Percentiles rank a stretch among this genome's conserved stretches.
Conservation (phyloP, 2,329 filamentous ascomycete species). For the Penicillium sp. region DNA sequence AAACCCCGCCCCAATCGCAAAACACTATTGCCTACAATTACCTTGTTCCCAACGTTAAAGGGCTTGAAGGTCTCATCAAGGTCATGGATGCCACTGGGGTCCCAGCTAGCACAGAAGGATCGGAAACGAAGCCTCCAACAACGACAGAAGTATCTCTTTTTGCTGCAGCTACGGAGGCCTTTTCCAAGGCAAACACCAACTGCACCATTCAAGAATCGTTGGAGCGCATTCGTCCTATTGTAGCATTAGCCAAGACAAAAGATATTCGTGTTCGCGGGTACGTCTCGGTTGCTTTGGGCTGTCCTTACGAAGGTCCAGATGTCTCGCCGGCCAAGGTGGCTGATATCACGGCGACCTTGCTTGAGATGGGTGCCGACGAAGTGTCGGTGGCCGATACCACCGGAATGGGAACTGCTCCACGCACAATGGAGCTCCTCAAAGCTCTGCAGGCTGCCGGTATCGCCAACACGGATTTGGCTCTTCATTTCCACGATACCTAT, state of each 20-base stretch:
- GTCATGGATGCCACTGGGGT: conserved; percentile 51
- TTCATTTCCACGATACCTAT: conserved; percentile 72
- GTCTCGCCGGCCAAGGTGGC: conserved; percentile 65
- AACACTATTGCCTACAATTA: conserved; percentile 67
- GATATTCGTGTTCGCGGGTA: conserved; percentile 66
- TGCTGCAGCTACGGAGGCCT: conserved; percentile 67
- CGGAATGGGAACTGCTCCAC: conserved; percentile 69
- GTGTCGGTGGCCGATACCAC: conserved; percentile 70
- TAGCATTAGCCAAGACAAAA: conserved; percentile 59
- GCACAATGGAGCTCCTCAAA: conserved; percentile 62
- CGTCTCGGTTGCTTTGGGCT: conserved; percentile 68
- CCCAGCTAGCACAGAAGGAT: conserved; percentile 35
- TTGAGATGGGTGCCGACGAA: conserved; percentile 70
- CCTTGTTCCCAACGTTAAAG: conserved; percentile 67
- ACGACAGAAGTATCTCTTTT: conserved; percentile 66
- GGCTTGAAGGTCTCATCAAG: conserved; percentile 63
- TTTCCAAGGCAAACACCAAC: conserved; percentile 70
- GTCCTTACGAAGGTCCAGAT: conserved; percentile 69
- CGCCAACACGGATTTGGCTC: conserved; percentile 62
- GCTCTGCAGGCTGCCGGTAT: conserved; percentile 65
- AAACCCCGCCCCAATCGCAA: conserved; percentile 54
- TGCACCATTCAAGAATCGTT: conserved; percentile 67
- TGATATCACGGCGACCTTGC: conserved; percentile 62
- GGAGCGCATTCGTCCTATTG: conserved; percentile 62
- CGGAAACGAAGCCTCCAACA: conserved; percentile 36